Evolutionary conservation across 2,329 filamentous ascomycete species (phyloP).

Genomic region (Sporothrix humicola): DNA sequence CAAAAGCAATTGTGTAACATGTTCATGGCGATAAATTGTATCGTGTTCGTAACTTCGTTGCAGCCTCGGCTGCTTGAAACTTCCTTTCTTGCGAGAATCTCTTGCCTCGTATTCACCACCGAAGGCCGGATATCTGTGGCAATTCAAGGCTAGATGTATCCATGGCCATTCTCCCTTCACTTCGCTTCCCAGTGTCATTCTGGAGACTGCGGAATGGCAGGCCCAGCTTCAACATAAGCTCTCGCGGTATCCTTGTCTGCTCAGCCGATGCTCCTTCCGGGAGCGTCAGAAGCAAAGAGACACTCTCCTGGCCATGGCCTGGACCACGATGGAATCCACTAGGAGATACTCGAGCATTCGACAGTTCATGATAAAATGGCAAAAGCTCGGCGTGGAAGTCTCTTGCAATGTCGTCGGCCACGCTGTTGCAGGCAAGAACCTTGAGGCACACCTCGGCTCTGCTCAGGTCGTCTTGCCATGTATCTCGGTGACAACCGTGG

Average conservation of each 20-base stretch:
- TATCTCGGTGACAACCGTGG: slow-evolving; percentile 39
- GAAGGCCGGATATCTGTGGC: slow-evolving; percentile 26
- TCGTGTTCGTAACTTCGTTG: neutral
- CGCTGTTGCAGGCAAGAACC: slow-evolving; percentile 34
- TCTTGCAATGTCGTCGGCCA: slow-evolving; percentile 28
- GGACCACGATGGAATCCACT: neutral
- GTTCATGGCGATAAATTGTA: neutral
- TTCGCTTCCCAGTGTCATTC: neutral
- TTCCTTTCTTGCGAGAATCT: neutral
- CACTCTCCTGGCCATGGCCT: slow-evolving; percentile 13
- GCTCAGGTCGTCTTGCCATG: slow-evolving; percentile 42
- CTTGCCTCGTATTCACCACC: slow-evolving; percentile 4
- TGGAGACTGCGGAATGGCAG: slow-evolving; percentile 34
- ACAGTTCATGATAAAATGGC: slow-evolving; percentile 30
- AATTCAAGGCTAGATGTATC: neutral
- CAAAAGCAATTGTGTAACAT: neutral
- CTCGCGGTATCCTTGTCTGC: slow-evolving; percentile 25
- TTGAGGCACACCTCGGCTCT: slow-evolving; percentile 41
- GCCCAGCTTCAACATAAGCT: slow-evolving; percentile 35
- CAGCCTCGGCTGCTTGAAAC: neutral
- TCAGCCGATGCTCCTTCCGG: slow-evolving; percentile 19
- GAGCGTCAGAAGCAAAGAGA: slow-evolving; percentile 32
- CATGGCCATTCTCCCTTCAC: neutral
- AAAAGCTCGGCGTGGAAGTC: slow-evolving; percentile 35
- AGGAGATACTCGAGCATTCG: slow-evolving; percentile 7